Percentiles rank a stretch among this genome's conserved stretches.
These are phyloP conservation scores for Avicennia marina DNA, from an alignment of 257 asterid species.

Conservation along the genomic window DNA sequence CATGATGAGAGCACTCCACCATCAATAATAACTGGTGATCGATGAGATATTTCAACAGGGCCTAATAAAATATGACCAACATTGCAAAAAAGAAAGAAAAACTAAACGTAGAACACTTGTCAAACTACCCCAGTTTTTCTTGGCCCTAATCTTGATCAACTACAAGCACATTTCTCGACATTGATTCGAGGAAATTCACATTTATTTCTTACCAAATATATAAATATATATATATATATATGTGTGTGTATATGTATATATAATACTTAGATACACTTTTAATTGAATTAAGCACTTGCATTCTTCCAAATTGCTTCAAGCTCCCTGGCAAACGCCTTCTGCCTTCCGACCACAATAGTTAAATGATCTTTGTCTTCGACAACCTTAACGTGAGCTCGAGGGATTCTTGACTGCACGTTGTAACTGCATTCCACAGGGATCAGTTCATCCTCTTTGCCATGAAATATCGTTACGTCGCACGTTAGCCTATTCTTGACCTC, in stretches of 20 bases:
- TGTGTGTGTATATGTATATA: no score
- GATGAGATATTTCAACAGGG: background rate
- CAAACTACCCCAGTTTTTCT: constrained; percentile 1
- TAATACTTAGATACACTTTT: no score
- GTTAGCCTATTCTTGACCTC: constrained; percentile 43
- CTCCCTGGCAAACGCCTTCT: constrained; percentile 72
- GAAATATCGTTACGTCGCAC: constrained; percentile 57
- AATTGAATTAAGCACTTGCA: constrained; percentile 19
- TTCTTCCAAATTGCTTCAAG: constrained; percentile 78
- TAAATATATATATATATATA: no score
- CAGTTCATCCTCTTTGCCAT: constrained; percentile 75
- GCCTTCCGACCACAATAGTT: constrained; percentile 90
- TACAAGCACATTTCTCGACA: no score
- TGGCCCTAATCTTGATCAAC: constrained; percentile 11
- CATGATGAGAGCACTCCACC: no score
- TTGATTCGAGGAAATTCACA: constrained; percentile 9
- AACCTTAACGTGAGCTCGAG: constrained; percentile 64
- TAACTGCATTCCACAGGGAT: constrained; percentile 91
- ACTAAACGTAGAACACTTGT: constrained; percentile 2
- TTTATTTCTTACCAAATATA: no score
- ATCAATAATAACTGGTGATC: no score
- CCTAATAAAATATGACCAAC: constrained; percentile 9
- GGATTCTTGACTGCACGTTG: constrained; percentile 52
- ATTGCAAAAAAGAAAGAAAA: background rate
- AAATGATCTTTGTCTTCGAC: constrained; percentile 72